Percentiles rank a stretch among this genome's conserved stretches.
These are phyloP conservation scores for Backusella parvicylindrica DNA, from an alignment of 192 early-diverging fungal genomes.

Conservation along the genomic window DNA sequence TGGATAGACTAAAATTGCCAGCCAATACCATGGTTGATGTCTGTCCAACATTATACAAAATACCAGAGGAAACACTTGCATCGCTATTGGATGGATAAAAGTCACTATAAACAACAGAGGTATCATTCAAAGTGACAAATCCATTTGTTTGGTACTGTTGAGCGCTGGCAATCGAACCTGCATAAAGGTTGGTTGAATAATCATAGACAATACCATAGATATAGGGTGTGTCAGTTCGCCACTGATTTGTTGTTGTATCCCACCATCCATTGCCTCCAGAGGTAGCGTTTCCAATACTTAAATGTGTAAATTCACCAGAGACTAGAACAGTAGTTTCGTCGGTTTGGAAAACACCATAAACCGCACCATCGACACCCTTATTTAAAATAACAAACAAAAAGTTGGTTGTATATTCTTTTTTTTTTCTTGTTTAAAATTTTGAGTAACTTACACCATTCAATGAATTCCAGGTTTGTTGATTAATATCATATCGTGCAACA, in stretches of 20 bases:
- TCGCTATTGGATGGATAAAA: background rate
- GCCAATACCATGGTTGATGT: constrained; percentile 41
- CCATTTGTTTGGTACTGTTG: constrained; percentile 12
- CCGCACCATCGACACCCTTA: constrained; percentile 17
- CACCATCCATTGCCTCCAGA: constrained; percentile 16
- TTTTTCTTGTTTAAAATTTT: background rate
- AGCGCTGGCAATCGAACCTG: constrained; percentile 6
- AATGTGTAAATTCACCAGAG: constrained; percentile 7
- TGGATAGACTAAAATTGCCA: constrained; percentile 46
- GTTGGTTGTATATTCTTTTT: background rate
- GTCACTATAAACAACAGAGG: background rate
- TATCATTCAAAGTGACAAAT: constrained; percentile 4
- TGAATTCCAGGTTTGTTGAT: constrained; percentile 1
- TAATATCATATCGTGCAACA: constrained; percentile 10
- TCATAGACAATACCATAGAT: constrained; percentile 17
- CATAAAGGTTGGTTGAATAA: background rate
- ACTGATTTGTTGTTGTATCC: background rate
- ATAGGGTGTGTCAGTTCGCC: background rate
- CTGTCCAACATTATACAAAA: background rate
- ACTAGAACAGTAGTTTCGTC: background rate
- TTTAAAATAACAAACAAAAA: background rate
- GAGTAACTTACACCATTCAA: constrained; percentile 7
- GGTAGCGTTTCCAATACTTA: background rate
- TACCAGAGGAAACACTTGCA: background rate
- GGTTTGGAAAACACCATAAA: background rate